A percentile compares a stretch with the other conserved stretches of the same genome.
phyloP scores from a whole-genome alignment of 2,329 filamentous ascomycete species.

The Diaporthe velutina region DNA sequence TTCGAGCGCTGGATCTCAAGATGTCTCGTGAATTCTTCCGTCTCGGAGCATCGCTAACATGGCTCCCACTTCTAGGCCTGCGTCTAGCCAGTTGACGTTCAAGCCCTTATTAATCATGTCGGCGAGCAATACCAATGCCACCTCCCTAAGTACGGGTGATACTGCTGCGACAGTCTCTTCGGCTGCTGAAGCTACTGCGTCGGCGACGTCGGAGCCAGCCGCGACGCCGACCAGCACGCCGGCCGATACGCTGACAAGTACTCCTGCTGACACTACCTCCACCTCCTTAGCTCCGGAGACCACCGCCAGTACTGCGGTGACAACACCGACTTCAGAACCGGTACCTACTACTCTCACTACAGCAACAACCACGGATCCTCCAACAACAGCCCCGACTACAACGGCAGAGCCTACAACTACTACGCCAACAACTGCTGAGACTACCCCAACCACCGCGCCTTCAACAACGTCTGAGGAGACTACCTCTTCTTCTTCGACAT shows the following conservation, averaged over 20 bases:
- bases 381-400: conserved; percentile 21
- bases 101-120: conserved; percentile 36
- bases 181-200: conserved; percentile 27
- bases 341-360: conserved; percentile 19
- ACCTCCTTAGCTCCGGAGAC: conserved; percentile 35
- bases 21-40: conserved; percentile 11
- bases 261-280: conserved; percentile 39
- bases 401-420: conserved; percentile 9
- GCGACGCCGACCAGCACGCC: conserved; percentile 27
- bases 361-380: background rate
- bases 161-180: conserved; percentile 34
- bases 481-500: background rate
- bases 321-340: background rate
- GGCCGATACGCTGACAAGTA: conserved; percentile 36
- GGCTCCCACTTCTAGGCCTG: conserved; percentile 35
- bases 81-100: conserved; percentile 30
- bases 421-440: background rate
- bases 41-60: conserved; percentile 38
- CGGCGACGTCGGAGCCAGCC: conserved; percentile 33
- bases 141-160: conserved; percentile 37
- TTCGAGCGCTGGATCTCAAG: background rate
- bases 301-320: conserved; percentile 13
- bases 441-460: conserved; percentile 20
- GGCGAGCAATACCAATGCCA: conserved; percentile 36
- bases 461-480: conserved; percentile 10